Evolutionary conservation across 352 stramenopile species (phyloP).

Genomic region (Globisporangium radiosum): DNA sequence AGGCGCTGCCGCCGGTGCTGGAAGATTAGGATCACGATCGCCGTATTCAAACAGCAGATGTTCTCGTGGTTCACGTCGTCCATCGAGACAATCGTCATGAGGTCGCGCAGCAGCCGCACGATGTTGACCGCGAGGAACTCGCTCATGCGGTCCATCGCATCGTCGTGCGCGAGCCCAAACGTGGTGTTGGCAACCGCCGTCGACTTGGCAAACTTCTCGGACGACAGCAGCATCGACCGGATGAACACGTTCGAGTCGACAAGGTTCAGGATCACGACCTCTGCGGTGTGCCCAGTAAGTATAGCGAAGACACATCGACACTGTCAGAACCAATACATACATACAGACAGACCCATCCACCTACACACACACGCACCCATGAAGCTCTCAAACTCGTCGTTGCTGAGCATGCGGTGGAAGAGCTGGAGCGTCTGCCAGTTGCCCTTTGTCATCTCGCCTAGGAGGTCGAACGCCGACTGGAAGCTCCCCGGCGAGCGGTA

Average conservation of each 20-base stretch:
- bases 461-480: slow-evolving; percentile 94
- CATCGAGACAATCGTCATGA: slow-evolving; percentile 93
- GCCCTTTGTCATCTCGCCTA: slow-evolving; percentile 94
- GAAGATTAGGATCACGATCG: slow-evolving; percentile 93
- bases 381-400: slow-evolving; percentile 86
- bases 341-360: not conserved
- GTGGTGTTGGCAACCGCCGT: slow-evolving; percentile 27
- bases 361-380: slow-evolving; percentile 60
- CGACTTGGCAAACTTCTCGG: slow-evolving; percentile 47
- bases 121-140: slow-evolving; percentile 88
- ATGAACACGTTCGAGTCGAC: slow-evolving; percentile 98
- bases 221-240: slow-evolving; percentile 85
- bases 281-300: slow-evolving; percentile 20
- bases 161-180: slow-evolving; percentile 41
- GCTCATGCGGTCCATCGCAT: slow-evolving; percentile 72
- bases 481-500: slow-evolving; percentile 89
- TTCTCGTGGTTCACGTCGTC: slow-evolving; percentile 96
- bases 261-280: slow-evolving; percentile 91
- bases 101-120: slow-evolving; percentile 87
- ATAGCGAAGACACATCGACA: not conserved
- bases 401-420: slow-evolving; percentile 82
- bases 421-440: slow-evolving; percentile 88
- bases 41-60: slow-evolving; percentile 97
- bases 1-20: slow-evolving; percentile 86
- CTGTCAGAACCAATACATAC: slow-evolving; percentile 5